Base-by-base conservation (phyloP, 306 rosid species). In the Astragalus membranaceus region DNA sequence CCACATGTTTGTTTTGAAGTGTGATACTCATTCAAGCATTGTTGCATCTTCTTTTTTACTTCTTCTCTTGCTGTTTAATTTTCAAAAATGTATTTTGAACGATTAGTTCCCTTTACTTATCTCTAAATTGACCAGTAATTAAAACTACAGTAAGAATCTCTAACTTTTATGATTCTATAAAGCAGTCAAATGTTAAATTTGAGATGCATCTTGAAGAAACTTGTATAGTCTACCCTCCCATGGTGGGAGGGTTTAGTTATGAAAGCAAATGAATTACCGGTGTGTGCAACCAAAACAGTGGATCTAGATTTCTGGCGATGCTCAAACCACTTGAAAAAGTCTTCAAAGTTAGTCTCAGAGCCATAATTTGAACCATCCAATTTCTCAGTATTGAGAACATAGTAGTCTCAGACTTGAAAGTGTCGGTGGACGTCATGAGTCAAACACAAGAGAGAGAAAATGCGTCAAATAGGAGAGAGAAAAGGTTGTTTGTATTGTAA, bases 1-100 rank as follows among this genome's bases (percentile, higher is more conserved):
- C 15, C 62, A 35, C 69, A 39, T n/a, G 76, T 78, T 68, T 72
- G 29, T 35, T 43, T 32, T 64, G 2, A 75, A 56, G 52, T 61
- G 55, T 50, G 55, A 36, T 63, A 41, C 30, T 73, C 64, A 59
- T 48, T 64, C 63, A 70, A 52, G 59, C 67, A 8, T 46, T 32
- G 37, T 30, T 69, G 48, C 41, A 52, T 23, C 51, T 76, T 72
- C 39, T 10, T 64, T 49, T 42, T 37, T 51, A 36, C 42, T 39
- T 47, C 64, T 37, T 70, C 46, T 63, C 59, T 57, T 20, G 7
- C 20, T 57, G 50, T 67, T 57, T 73, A 36, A 13, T 14, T 50
- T 64, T 35, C 20, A 50, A 42, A 64, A 53, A 53, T 48, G 33
- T 50, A 68, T 58, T 54, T 29, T 74, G 50, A 68, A 74, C 14